Evolutionary conservation across 495 filamentous ascomycete species (phyloP).

Genomic region (Staphylotrichum tortipilum): DNA sequence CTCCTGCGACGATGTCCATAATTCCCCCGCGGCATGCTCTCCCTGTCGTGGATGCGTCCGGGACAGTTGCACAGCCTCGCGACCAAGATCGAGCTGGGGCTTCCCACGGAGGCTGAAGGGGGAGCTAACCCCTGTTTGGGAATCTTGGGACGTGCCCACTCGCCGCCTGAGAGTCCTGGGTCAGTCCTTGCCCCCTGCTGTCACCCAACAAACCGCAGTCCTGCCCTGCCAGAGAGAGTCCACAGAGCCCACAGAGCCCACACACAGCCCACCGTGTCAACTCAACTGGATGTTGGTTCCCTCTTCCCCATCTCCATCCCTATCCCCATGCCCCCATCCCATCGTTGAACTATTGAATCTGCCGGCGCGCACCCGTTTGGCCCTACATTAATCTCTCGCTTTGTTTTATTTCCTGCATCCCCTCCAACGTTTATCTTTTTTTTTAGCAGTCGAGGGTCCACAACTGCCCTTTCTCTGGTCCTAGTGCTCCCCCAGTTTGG

Average conservation of each 20-base stretch:
- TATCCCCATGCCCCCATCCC: slow-evolving; percentile 1
- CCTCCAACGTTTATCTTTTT: no score
- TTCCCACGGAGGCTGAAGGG: slow-evolving; percentile 4
- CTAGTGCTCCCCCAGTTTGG: background rate
- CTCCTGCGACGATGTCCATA: no score
- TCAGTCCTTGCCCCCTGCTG: background rate
- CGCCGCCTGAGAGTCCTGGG: slow-evolving; percentile 1
- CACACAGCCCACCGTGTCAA: background rate
- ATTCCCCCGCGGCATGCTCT: no score
- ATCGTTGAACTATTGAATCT: background rate
- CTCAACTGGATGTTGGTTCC: slow-evolving; percentile 2
- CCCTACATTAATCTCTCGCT: background rate
- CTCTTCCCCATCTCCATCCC: slow-evolving; percentile 6
- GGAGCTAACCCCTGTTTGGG: slow-evolving; percentile 11
- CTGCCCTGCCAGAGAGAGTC: background rate
- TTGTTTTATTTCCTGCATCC: background rate
- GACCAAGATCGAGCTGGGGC: background rate
- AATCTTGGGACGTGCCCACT: background rate
- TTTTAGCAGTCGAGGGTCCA: background rate
- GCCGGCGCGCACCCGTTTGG: background rate
- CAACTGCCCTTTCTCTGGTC: no score
- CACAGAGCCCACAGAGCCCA: no score
- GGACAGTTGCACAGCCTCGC: slow-evolving; percentile 15
- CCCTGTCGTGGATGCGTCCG: no score
- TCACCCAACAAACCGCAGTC: slow-evolving; percentile 4